Conservation (phyloP, 78 protist species). For the Dictyostelium capitatum region DNA sequence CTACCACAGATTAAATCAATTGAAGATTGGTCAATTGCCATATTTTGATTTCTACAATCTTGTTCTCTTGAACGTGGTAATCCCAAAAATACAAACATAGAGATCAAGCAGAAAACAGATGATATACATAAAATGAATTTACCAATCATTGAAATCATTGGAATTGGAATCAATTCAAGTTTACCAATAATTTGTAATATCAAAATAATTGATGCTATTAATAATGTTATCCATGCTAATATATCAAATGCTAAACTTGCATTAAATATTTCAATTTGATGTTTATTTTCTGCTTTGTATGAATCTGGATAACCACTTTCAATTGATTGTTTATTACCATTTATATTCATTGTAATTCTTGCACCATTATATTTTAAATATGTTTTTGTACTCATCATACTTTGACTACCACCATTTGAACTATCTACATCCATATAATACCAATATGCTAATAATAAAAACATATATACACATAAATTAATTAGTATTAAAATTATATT, state of each 20-base stretch:
- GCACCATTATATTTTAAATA: not conserved
- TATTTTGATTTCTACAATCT: not conserved
- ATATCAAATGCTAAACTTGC: not conserved
- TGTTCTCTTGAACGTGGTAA: not conserved
- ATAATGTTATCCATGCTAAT: not conserved
- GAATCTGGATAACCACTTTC: not conserved
- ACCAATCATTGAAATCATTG: not conserved
- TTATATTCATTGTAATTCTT: not conserved
- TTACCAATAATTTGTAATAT: not conserved
- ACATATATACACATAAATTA: not conserved
- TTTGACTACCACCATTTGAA: not conserved
- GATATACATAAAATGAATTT: not conserved
- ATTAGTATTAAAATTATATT: not conserved
- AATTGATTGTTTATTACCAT: not conserved
- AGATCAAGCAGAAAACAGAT: not conserved
- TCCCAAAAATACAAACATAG: slow-evolving; percentile 3
- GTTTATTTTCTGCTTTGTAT: not conserved
- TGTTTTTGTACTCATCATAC: not conserved
- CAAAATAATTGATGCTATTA: not conserved
- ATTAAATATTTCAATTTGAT: not conserved
- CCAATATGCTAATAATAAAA: slow-evolving; percentile 7
- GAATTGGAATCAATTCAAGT: not conserved
- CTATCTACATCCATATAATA: not conserved
- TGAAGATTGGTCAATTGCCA: not conserved
- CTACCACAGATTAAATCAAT: not conserved